Conservation (phyloP, 768 basidiomycete species). For the Calocybe indica region DNA sequence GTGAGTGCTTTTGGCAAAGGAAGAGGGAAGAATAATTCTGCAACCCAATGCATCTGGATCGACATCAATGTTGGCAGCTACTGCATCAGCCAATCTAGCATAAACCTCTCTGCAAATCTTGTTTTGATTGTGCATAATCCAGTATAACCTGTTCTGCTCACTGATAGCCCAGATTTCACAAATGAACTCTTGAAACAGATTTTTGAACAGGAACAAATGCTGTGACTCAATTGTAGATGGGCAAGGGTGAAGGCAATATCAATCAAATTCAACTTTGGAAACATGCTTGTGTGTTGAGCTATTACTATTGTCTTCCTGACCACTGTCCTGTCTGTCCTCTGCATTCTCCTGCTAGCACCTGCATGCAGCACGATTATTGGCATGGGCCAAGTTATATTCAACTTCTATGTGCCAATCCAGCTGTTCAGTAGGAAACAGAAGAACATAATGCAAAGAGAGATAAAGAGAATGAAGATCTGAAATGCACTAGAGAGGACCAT, state of each 20-base stretch:
- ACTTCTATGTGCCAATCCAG: conserved; percentile 30
- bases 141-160: background rate
- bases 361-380: too few species aligned
- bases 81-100: conserved; percentile 16
- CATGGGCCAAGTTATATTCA: too few species aligned
- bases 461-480: conserved; percentile 15
- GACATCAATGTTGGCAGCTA: conserved; percentile 12
- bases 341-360: too few species aligned
- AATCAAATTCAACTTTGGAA: too few species aligned
- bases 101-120: background rate
- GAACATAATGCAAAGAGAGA: background rate
- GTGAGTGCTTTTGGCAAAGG: conserved; percentile 32
- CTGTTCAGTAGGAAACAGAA: conserved; percentile 35
- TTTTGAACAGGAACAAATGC: background rate
- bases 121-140: background rate
- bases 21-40: conserved; percentile 32
- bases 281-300: too few species aligned
- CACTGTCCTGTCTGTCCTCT: too few species aligned
- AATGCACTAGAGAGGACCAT: conserved; percentile 20
- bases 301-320: too few species aligned
- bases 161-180: background rate
- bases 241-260: too few species aligned
- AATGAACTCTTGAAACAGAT: background rate
- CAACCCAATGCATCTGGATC: conserved; percentile 25
- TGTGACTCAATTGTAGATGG: too few species aligned